A percentile compares a stretch with the other conserved stretches of the same genome.
These are phyloP conservation scores for Botryosphaeria agaves DNA, from an alignment of 2,329 filamentous ascomycete species.

Conservation along the genomic window DNA sequence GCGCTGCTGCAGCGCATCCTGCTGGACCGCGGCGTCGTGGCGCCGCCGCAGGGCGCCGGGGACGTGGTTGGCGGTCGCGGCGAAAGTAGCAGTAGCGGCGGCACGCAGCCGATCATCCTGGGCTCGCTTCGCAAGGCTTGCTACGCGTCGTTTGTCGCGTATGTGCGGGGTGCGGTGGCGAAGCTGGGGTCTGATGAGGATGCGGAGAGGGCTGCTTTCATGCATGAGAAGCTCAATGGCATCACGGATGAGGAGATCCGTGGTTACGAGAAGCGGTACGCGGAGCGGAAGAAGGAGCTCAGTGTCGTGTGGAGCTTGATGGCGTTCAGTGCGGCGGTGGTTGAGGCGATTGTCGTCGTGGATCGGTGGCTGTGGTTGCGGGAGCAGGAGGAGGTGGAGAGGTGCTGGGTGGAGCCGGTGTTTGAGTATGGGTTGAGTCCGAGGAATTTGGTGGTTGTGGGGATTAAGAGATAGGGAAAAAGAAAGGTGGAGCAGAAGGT, in stretches of 20 bases:
- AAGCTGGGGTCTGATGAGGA: slow-evolving; percentile 48
- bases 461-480: slow-evolving; percentile 55
- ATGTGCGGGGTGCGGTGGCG: slow-evolving; percentile 61
- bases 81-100: slow-evolving; percentile 20
- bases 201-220: slow-evolving; percentile 19
- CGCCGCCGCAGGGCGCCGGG: slow-evolving; percentile 26
- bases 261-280: slow-evolving; percentile 49
- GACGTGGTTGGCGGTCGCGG: slow-evolving; percentile 12
- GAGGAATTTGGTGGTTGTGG: slow-evolving; percentile 82
- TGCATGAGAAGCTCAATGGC: slow-evolving; percentile 45
- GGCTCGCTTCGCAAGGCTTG: slow-evolving; percentile 68
- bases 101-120: slow-evolving; percentile 68
- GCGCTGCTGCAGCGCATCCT: slow-evolving; percentile 86
- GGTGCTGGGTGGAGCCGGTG: slow-evolving; percentile 82
- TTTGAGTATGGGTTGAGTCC: slow-evolving; percentile 81
- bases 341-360: slow-evolving; percentile 77
- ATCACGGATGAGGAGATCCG: slow-evolving; percentile 63
- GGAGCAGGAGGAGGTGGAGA: slow-evolving; percentile 53
- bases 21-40: slow-evolving; percentile 64
- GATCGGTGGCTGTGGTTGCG: slow-evolving; percentile 78
- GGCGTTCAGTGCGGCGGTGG: slow-evolving; percentile 81
- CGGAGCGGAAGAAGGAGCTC: slow-evolving; percentile 56
- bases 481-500: too few species aligned
- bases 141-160: slow-evolving; percentile 57
- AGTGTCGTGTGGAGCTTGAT: slow-evolving; percentile 86